Evolutionary conservation across 805 yeast genomes (phyloP), one percentile per base, ranked within the genome.

Genomic region (Saturnispora kantuleensis): DNA sequence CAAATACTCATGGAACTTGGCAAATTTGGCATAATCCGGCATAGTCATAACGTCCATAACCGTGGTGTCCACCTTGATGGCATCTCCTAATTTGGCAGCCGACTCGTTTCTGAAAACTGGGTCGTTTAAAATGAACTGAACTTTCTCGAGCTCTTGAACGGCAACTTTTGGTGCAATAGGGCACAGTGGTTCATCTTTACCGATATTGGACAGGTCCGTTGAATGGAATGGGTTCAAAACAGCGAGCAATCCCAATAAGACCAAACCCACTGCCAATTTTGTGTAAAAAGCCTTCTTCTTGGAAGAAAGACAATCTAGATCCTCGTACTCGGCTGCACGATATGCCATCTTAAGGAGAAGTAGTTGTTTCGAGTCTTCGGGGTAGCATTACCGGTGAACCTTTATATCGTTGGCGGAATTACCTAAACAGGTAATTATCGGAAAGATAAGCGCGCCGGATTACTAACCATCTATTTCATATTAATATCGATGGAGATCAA

Each of bases 31-130:
- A 39, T 50, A 55, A 40, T 56, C 54, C 4, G 43, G 42, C 29
- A 44, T 48, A 5, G 35, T 36, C 38, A 39, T 45, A 2, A 34
- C 38, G 41, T 58, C 62, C 35, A 50, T 59, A 16, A 73, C 61
- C 47, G 66, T 69, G 9, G 84, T 78, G 45, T 73, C 75, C 43
- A 76, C 64, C 52, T 70, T 67, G n/a, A 77, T 66, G 0, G 83
- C 77, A 3, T 68, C 71, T 0, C 73, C 50, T 31, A 77, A 64
- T 46, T 67, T 69, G 11, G 54, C 49, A 12, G 68, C 70, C 0
- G 79, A 69, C 6, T 50, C 46, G 30, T 56, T 41, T 21, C 64
- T 57, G 52, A 64, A 70, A 0, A 41, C 45, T 1, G 55, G 58
- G 48, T 67, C 68, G 12, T 56, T 31, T 10, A 71, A 50, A 35